Evolutionary conservation across 495 filamentous ascomycete genomes (phyloP), one percentile per base, ranked within the genome.

Genomic region (Cercophora samala): DNA sequence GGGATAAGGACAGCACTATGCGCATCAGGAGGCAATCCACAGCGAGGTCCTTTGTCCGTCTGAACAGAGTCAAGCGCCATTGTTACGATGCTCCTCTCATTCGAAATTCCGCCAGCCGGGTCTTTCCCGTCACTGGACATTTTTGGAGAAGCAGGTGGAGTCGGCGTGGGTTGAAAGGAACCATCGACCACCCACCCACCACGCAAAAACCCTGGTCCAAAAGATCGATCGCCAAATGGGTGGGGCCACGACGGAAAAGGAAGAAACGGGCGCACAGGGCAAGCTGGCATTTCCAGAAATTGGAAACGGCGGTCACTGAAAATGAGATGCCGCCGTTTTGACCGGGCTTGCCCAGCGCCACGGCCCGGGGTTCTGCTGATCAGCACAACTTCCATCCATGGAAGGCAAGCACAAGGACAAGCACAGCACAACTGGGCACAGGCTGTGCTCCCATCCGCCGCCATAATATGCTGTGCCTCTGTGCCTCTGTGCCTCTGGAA

Each of bases 151-250:
- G n/a, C 17, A 21, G 53, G 53, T 56, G 53, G 53, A 56, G 29
- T 13, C 60, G n/a, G 60, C 60, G 60, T 62, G 60, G 60, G 60
- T 29, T 25, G 29, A 62, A 62, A 23, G 26, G 26, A 62, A 37
- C 17, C 19, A 29, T n/a, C 19, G 4, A 59, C 18, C 56, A 26
- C 26, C 60, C 19, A 0, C 19, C 18, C 56, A 26, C 26, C 60
- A 62, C 24, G 18, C 17, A 46, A 62, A 62, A 17, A 62, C 58
- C 24, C 23, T 60, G 17, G 26, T 21, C n/a, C 25, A 42, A 37
- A 60, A 62, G 60, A 62, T 62, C 60, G 60, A 62, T 62, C 60
- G 60, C 4, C 60, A 23, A 2, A 1, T n/a, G 26, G 9, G 24
- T 8, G 26, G 11, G n/a, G 26, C 53, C 53, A 56, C 17, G 22